Percentiles rank a stretch among this genome's conserved stretches.
Conservation (phyloP, 2,329 filamentous ascomycete species). For the Epichloe uncinata region DNA sequence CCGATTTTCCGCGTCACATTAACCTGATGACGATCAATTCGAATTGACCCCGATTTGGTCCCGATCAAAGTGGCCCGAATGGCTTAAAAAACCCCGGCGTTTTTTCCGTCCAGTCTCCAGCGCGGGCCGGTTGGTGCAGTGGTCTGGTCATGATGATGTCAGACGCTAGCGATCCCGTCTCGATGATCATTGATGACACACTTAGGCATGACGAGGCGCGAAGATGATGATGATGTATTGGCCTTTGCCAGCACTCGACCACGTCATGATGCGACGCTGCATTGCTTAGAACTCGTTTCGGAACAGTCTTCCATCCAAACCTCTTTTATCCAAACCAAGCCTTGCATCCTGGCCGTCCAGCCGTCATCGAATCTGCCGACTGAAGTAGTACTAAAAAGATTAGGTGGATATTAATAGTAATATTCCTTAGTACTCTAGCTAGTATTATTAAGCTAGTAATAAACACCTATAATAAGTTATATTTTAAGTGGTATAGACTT, state of each 20-base stretch:
- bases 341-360: no score
- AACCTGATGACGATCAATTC: neutral
- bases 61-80: neutral
- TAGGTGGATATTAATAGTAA: no score
- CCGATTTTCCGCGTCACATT: neutral
- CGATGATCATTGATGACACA: neutral
- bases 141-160: slow-evolving; percentile 3
- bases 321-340: no score
- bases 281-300: no score
- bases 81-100: neutral
- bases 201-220: neutral
- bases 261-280: neutral
- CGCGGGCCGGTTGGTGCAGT: neutral
- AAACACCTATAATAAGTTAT: no score
- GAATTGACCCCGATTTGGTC: neutral
- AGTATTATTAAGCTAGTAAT: no score
- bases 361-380: no score
- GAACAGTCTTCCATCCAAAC: no score
- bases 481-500: no score
- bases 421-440: no score
- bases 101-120: neutral
- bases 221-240: neutral
- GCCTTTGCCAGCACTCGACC: neutral
- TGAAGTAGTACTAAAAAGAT: no score
- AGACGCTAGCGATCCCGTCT: neutral